phyloP scores from a whole-genome alignment of 306 rosid genomes.

The Morella rubra region DNA sequence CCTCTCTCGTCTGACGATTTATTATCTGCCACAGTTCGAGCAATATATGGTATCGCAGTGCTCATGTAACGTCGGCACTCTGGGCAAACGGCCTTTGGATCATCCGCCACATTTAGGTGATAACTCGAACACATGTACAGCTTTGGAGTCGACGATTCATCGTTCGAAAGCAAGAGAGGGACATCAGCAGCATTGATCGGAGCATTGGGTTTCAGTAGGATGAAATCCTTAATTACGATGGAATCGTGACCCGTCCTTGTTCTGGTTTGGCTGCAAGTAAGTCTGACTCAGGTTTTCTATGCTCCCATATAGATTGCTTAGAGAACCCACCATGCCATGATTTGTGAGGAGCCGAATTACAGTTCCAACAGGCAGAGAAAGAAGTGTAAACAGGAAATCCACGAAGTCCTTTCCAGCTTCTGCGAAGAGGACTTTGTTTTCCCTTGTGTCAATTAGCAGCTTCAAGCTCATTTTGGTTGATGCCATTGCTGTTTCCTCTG shows the following conservation, averaged over 20 bases:
- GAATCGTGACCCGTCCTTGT: no score
- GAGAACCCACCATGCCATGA: slow-evolving; percentile 6
- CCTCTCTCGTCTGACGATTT: not conserved
- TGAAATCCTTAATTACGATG: no score
- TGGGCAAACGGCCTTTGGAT: not conserved
- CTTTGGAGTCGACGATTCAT: not conserved
- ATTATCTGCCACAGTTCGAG: not conserved
- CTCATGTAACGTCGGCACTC: fast-evolving
- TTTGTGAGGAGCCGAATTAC: slow-evolving; percentile 5
- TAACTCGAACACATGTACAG: not conserved
- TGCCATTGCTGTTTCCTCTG: no score
- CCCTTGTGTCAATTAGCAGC: slow-evolving; percentile 21
- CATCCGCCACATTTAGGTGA: not conserved
- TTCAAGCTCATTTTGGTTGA: slow-evolving; percentile 1
- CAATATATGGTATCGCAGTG: fast-evolving
- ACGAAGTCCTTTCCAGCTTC: slow-evolving; percentile 15
- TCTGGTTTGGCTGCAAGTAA: not conserved
- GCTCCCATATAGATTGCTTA: slow-evolving; percentile 19
- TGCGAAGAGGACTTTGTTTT: slow-evolving; percentile 9
- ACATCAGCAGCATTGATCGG: not conserved
- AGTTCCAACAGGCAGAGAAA: slow-evolving; percentile 22
- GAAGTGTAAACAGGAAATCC: slow-evolving; percentile 26
- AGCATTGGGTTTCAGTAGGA: not conserved
- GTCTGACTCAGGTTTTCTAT: slow-evolving; percentile 11
- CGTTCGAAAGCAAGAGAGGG: not conserved